phyloP scores from a whole-genome alignment of 2,329 filamentous ascomycete genomes.

The Botryotinia convoluta region DNA sequence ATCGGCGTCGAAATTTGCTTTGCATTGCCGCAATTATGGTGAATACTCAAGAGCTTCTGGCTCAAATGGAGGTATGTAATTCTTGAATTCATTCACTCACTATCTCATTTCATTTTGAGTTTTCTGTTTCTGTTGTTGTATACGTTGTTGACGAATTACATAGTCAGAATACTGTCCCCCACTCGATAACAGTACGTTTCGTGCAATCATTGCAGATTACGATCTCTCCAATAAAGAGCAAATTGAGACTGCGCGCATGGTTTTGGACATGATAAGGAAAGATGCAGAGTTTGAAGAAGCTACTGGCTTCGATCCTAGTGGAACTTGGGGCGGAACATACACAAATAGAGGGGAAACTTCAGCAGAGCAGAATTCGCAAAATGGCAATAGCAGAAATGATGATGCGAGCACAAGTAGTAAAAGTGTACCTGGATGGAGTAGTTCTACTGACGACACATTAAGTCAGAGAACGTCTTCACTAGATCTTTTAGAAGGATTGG shows the following conservation, averaged over 20 bases:
- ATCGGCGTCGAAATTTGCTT: not conserved
- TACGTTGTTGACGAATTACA: not conserved
- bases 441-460: constrained; percentile 35
- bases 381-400: constrained; percentile 19
- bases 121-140: not conserved
- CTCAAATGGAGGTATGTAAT: constrained; percentile 17
- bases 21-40: constrained; percentile 5
- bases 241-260: constrained; percentile 53
- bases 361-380: constrained; percentile 18
- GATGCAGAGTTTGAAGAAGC: constrained; percentile 66
- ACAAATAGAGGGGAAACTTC: constrained; percentile 5
- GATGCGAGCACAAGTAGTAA: constrained; percentile 29
- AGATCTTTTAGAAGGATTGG: constrained; percentile 31
- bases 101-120: not conserved
- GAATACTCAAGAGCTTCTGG: constrained; percentile 13
- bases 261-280: constrained; percentile 64
- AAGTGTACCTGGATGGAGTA: constrained; percentile 32
- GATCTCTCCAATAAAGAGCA: constrained; percentile 55
- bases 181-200: constrained; percentile 55
- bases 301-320: constrained; percentile 75
- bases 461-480: constrained; percentile 30
- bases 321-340: constrained; percentile 51
- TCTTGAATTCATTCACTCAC: not conserved
- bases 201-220: constrained; percentile 73
- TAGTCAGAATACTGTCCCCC: constrained; percentile 21